Evolutionary conservation across 1,139 yeast genomes (phyloP), one percentile per base, ranked within the genome.

Genomic region (Kurtzmaniella quercitrusa): DNA sequence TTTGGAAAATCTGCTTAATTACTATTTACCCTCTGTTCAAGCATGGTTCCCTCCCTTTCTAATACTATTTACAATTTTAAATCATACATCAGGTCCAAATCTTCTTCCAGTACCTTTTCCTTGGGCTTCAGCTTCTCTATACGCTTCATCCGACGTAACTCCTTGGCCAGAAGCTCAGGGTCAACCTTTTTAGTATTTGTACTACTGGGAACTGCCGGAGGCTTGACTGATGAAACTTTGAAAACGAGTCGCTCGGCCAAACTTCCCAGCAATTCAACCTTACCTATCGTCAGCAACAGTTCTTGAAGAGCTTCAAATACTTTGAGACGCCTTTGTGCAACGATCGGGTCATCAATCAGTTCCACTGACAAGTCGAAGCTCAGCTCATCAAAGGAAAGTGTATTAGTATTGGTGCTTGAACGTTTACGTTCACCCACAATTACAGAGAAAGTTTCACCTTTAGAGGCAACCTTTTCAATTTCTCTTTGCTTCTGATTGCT

Each of bases 51-150:
- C n/a, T n/a, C n/a, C n/a, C n/a, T n/a, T n/a, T n/a, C n/a, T n/a
- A n/a, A n/a, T n/a, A n/a, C 36, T 21, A 38, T 39, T 18, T 41
- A 35, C 32, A 41, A 38, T 21, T 71, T 71, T 44, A 72, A 59
- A 61, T 60, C 66, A 49, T 72, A 72, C 46, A 72, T 56, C 14
- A 69, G 55, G 48, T 72, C 78, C 46, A 71, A 61, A 42, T 71
- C 74, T 3, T 63, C 66, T 33, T 65, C 71, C 42, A 49, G 39
- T 41, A 40, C 45, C 42, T 50, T 42, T 33, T 44, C 43, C 41
- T 43, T 36, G 16, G 39, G 38, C 15, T 39, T 38, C 33, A 40
- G 43, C 33, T 48, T 50, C 38, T 58, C 61, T 38, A 51, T 54
- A 38, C 49, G 50, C 41, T 51, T 55, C 41, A 47, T 42, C 18